phyloP scores from a whole-genome alignment of 805 yeast genomes.

The Candida coquimbonensis region DNA sequence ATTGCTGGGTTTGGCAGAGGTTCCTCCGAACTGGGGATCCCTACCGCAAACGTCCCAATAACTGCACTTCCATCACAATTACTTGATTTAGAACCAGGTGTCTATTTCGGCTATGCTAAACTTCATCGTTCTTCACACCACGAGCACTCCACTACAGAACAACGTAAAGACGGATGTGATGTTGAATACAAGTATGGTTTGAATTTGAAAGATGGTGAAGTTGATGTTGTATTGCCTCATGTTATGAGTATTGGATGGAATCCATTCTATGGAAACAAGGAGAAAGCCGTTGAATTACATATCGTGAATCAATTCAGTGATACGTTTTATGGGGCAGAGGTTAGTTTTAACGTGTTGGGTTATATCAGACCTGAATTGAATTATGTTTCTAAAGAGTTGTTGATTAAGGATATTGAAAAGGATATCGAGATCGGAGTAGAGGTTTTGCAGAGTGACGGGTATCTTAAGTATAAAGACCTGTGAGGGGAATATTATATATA shows the following conservation, averaged over 20 bases:
- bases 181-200: constrained; percentile 61
- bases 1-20: constrained; percentile 94
- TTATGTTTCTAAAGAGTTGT: constrained; percentile 74
- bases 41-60: constrained; percentile 86
- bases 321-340: constrained; percentile 76
- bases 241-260: constrained; percentile 96
- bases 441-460: constrained; percentile 38
- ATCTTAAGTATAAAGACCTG: constrained; percentile 26
- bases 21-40: constrained; percentile 86
- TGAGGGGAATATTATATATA: background rate
- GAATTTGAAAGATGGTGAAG: constrained; percentile 31
- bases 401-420: constrained; percentile 73
- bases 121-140: constrained; percentile 18
- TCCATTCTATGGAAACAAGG: constrained; percentile 77
- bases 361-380: constrained; percentile 87
- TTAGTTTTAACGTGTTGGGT: constrained; percentile 70
- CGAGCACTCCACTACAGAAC: background rate
- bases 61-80: constrained; percentile 32
- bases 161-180: constrained; percentile 27
- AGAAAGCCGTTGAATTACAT: constrained; percentile 83
- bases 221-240: constrained; percentile 60
- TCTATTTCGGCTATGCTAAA: constrained; percentile 77
- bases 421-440: constrained; percentile 68
- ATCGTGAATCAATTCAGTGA: constrained; percentile 63
- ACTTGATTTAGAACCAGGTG: constrained; percentile 57